Conservation (phyloP, 169 alveolate genomes). For the Eimeria praecox region DNA sequence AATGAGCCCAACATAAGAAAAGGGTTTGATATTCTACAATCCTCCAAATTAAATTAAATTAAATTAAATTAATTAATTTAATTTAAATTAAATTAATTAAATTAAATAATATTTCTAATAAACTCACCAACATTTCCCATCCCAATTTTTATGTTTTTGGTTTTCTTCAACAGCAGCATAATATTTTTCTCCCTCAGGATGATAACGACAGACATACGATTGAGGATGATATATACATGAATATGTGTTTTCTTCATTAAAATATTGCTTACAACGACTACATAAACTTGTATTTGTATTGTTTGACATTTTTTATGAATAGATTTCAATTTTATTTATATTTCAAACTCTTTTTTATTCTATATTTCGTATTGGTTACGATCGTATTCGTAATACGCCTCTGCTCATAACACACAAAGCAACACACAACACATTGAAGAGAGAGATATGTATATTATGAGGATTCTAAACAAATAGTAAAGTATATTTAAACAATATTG, state of each 20-base stretch:
- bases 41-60: too few relatives aligned
- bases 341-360: not conserved
- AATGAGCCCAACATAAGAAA: too few relatives aligned
- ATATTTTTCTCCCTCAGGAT: conserved; percentile 71
- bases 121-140: conserved; percentile 65
- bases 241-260: not conserved
- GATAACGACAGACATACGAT: conserved; percentile 71
- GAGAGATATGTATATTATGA: too few relatives aligned
- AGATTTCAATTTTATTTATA: not conserved
- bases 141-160: conserved; percentile 27
- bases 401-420: too few relatives aligned
- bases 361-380: too few relatives aligned
- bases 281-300: not conserved
- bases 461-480: too few relatives aligned
- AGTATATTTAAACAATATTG: too few relatives aligned
- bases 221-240: conserved; percentile 56
- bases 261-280: conserved; percentile 29
- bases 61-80: too few relatives aligned
- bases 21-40: too few relatives aligned
- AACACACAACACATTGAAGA: too few relatives aligned
- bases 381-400: too few relatives aligned
- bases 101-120: not conserved
- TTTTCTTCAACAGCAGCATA: conserved; percentile 76
- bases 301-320: not conserved
- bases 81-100: too few relatives aligned